Conservation (phyloP, 352 stramenopile genomes). For the Pythium guiyangense region DNA sequence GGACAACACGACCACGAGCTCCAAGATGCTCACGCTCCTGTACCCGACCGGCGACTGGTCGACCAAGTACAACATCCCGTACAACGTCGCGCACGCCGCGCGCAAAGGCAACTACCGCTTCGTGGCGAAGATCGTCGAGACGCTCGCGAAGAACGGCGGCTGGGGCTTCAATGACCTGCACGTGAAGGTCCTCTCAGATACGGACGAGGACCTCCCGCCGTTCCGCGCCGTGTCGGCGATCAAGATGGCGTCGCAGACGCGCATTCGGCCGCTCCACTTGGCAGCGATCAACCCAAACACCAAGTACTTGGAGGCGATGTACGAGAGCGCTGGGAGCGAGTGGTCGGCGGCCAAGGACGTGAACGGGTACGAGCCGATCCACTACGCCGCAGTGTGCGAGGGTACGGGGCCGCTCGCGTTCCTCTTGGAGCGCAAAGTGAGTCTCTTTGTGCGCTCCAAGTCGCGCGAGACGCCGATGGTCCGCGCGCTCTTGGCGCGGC, state of each 20-base stretch:
- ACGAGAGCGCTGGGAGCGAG: slow-evolving; percentile 46
- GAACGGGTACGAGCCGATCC: slow-evolving; percentile 53
- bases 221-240: slow-evolving; percentile 63
- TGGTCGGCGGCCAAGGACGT: slow-evolving; percentile 51
- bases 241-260: slow-evolving; percentile 61
- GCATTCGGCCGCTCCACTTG: slow-evolving; percentile 65
- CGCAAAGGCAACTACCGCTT: slow-evolving; percentile 38
- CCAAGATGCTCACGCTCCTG: slow-evolving; percentile 64
- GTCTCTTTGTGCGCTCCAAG: slow-evolving; percentile 58
- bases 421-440: slow-evolving; percentile 48
- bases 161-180: slow-evolving; percentile 68
- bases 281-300: slow-evolving; percentile 72
- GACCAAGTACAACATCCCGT: slow-evolving; percentile 15
- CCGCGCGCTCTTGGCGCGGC: slow-evolving; percentile 34
- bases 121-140: slow-evolving; percentile 33
- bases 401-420: slow-evolving; percentile 48
- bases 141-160: slow-evolving; percentile 37
- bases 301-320: slow-evolving; percentile 57
- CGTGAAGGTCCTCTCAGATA: slow-evolving; percentile 44
- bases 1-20: slow-evolving; percentile 33
- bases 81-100: slow-evolving; percentile 20
- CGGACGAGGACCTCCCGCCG: slow-evolving; percentile 29
- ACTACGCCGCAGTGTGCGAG: slow-evolving; percentile 64
- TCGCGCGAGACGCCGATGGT: slow-evolving; percentile 59
- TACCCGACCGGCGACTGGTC: slow-evolving; percentile 62